Evolutionary conservation across 2,329 filamentous ascomycete genomes (phyloP), one percentile per base, ranked within the genome.

Genomic region (Fusarium decemcellulare): DNA sequence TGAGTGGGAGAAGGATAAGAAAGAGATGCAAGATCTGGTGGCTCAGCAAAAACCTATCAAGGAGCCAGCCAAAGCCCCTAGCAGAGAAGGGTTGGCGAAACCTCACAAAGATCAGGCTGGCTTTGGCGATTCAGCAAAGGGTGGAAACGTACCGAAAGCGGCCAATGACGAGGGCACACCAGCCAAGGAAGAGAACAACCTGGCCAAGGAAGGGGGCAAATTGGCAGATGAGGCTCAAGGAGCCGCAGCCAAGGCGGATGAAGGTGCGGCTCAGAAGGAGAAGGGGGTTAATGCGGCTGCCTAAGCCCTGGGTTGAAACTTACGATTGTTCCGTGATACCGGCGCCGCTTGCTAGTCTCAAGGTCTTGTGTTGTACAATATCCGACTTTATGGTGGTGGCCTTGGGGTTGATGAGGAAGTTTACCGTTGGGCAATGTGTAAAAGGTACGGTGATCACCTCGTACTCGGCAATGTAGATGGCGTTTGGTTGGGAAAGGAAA

Each of bases 1-100:
- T 44, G 92, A 98, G 77, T 97, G 95, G 94, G 93, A 97, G 77
- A 92, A 95, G 79, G 95, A 98, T 78, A 97, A 96, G 82, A 87
- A 90, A 6, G 89, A 91, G 40, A 91, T 98, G 73, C 88, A 92
- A 70, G 88, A 93, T 65, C 83, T 93, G 56, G 88, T 67, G 58
- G 63, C 71, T 32, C 65, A 76, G 51, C 71, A 72, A 42, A 67
- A 59, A 23, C 44, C 55, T 15, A 52, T 47, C 43, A 62, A 68
- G 16, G 65, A 66, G 15, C 48, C 57, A 48, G 68, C 51, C 36
- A 69, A 73, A 40, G 54, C 65, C 30, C 61, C 64, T 11, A 70
- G 58, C 11, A 58, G 68, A 60, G 67, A 60, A 29, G 63, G 63
- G 39, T 46, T 64, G 53, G 67, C 60, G 6, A 65, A 61, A 30